Evolutionary conservation across 176 grass and related monocot species (phyloP).

Genomic region (Carex pumila): DNA sequence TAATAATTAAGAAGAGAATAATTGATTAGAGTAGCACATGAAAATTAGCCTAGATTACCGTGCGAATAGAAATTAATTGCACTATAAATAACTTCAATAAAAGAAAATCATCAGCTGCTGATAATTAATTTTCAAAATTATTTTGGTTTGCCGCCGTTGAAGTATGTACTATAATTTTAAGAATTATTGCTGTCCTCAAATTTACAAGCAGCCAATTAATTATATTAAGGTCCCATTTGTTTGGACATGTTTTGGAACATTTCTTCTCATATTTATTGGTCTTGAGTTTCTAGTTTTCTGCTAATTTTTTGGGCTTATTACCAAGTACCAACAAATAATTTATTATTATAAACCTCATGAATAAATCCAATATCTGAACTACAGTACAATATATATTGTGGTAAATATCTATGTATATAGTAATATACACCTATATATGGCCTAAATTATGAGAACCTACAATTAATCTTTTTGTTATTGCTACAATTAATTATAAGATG

Average conservation of each 20-base stretch:
- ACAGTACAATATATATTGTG: not conserved
- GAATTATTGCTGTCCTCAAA: not conserved
- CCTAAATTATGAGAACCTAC: not conserved
- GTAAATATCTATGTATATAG: not conserved
- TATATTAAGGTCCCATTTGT: not conserved
- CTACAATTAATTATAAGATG: not conserved
- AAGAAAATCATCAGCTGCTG: not conserved
- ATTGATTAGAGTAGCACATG: not conserved
- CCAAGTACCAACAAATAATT: not conserved
- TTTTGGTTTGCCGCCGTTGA: not conserved
- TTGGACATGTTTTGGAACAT: not conserved
- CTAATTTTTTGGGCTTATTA: constrained; percentile 5
- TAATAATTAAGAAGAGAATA: constrained; percentile 10
- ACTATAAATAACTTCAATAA: not conserved
- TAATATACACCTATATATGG: not conserved
- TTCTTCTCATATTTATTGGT: not conserved
- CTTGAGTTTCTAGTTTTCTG: not conserved
- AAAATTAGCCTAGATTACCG: not conserved
- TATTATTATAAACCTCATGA: not conserved
- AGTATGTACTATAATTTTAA: not conserved
- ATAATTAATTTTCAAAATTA: not conserved
- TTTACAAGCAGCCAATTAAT: not conserved
- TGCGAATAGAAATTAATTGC: constrained; percentile 13
- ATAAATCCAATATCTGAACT: not conserved
- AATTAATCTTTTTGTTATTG: not conserved